phyloP scores from a whole-genome alignment of 2,329 filamentous ascomycete species.

The Atkinsonella hypoxylon region DNA sequence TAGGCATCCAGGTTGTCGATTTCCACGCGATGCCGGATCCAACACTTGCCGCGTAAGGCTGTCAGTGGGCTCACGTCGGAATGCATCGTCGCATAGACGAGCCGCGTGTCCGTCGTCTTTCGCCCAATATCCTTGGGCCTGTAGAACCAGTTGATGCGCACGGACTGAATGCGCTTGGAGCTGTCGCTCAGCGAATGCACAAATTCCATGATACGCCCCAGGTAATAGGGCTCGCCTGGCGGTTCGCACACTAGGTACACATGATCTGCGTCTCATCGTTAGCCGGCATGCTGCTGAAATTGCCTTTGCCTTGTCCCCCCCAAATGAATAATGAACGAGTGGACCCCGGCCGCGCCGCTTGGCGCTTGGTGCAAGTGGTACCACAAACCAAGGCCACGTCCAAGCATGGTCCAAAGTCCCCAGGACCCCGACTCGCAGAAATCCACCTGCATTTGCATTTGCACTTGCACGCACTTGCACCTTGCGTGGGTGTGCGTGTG shows the following conservation, averaged over 20 bases:
- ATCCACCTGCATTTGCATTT: not conserved
- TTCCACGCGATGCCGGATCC: constrained; percentile 78
- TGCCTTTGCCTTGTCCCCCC: constrained; percentile 4
- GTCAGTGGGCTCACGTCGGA: constrained; percentile 91
- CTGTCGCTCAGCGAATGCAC: constrained; percentile 68
- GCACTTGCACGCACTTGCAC: constrained; percentile 3
- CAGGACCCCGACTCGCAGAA: not conserved
- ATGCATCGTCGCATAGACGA: constrained; percentile 96
- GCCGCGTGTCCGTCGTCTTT: constrained; percentile 78
- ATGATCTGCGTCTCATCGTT: constrained; percentile 40
- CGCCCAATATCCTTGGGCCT: constrained; percentile 90
- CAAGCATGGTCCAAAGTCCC: constrained; percentile 1
- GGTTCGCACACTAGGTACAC: constrained; percentile 96
- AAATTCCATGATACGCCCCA: constrained; percentile 98
- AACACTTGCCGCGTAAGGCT: constrained; percentile 85
- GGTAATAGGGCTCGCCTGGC: constrained; percentile 93
- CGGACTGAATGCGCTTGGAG: constrained; percentile 63
- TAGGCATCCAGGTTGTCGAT: constrained; percentile 74
- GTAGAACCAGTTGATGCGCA: constrained; percentile 98
- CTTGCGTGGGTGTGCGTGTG: not conserved
- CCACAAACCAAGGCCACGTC: not conserved
- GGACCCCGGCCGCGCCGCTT: constrained; percentile 7
- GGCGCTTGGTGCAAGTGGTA: constrained; percentile 4
- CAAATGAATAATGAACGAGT: constrained; percentile 3
- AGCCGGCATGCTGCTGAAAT: constrained; percentile 7